Base-by-base conservation (phyloP, 768 basidiomycete genomes). In the Lepiota venenata region DNA sequence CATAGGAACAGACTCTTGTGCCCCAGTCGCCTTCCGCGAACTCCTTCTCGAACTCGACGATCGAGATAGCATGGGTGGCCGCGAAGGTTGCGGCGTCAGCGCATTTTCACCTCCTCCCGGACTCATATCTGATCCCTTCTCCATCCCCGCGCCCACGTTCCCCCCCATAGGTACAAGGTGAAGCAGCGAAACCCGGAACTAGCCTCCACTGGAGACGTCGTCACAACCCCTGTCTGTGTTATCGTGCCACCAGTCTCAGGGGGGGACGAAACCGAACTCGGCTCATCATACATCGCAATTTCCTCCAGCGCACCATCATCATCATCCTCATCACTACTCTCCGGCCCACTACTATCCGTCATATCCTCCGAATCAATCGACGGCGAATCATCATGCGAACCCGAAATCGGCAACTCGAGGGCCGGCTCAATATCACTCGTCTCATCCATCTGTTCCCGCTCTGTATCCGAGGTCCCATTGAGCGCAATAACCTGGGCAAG, bases 401-500 rank as follows among this genome's bases (percentile, higher is more conserved):
- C 87, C 37, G 82, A 78, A 1, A 91, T 76, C 0, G 90, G 90
- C 47, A 91, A 76, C 54, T 88, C 87, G 36, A 82, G 71, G 2
- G 86, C 75, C 2, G 85, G 82, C 52, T 84, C 83, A 15, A 82
- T 72, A 36, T 55, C 53, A 48, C 53, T 55, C 46, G 48, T 55
- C 18, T 54, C 44, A 43, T 45, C 47, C 32, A 32, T 32, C 32
- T 32, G 32, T 32, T 32, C 32, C 8, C 32, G 32, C 32, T 69
- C 71, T 3, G 79, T 80, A 15, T 79, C 78, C 6, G 51, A 55
- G 20, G 75, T 77, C 46, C 81, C 82, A 44, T 69, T 69, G 43
- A 85, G 74, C 0, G 85, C 80, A 14, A 97, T 88, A 2, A 95
- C 91, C 22, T 85, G 83, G 0, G 94, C 92, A 6, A 99, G 74